Evolutionary conservation across 768 basidiomycete genomes (phyloP), one percentile per base, ranked within the genome.

Genomic region (Pisolithus albus): DNA sequence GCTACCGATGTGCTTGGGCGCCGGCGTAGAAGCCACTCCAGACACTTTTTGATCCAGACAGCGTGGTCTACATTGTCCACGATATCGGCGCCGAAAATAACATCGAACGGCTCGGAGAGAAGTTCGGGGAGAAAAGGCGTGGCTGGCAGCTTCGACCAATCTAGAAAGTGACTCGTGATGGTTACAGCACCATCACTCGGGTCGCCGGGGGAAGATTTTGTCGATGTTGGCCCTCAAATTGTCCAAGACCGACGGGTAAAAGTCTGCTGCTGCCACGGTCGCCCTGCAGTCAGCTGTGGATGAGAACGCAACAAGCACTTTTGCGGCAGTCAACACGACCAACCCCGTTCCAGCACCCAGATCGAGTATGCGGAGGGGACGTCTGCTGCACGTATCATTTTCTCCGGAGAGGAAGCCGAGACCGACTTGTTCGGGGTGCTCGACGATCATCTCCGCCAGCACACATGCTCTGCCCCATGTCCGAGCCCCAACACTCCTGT

Each of bases 401-500:
- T 18, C 8, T 4, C 18, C 28, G 32, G 5, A 2, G 15, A 2
- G 26, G 34, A 9, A 26, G 18, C 49, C 49, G 4, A 81, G 61
- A 8, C 77, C 77, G 60, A 85, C 88, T 24, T 55, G 55, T 2
- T 56, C 60, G 0, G 89, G 86, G 30, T 72, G 62, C 26, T 81
- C 75, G 3, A 77, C 77, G 38, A 92, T 79, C 68, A 82, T 76
- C 61, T 89, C 85, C 0, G 88, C 80, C 50, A 94, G 74, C 7
- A 93, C 79, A 57, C 85, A 90, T 4, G 88, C 85, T 8, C 85
- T 81, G 3, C 89, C 91, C 92, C 91, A 94, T 0, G 90, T 93
- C 68, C 92, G 91, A 24, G 88, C 83, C 1, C 91, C 91, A n/a
- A 91, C 81, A 50, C 82, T 86, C 11, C 72, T 69, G 55, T 81